These are phyloP conservation scores for Trypanosoma caninum DNA, from an alignment of 208 protist genomes.

Conservation along the genomic window DNA sequence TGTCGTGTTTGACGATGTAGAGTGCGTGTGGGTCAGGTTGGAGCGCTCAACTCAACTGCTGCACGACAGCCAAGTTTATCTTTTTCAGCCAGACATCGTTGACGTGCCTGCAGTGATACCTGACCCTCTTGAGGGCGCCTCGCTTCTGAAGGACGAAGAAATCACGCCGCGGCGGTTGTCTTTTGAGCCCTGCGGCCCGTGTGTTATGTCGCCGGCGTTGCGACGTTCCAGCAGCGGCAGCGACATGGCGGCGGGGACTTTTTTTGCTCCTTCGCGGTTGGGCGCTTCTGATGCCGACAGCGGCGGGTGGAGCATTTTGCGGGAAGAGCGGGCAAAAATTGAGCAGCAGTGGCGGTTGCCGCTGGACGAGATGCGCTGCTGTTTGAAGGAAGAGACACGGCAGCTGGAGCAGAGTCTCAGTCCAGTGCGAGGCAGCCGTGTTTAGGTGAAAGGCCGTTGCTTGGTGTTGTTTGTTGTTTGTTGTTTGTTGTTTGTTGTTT, in stretches of 20 bases:
- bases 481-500: conserved; percentile 19
- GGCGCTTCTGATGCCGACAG: no score
- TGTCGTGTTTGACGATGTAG: conserved; percentile 51
- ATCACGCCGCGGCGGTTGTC: not conserved
- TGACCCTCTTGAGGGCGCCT: conserved; percentile 30
- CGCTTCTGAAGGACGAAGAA: conserved; percentile 11
- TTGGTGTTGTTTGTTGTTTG: conserved; percentile 2
- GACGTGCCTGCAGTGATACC: conserved; percentile 46
- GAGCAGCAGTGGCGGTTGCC: conserved; percentile 39
- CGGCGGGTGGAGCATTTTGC: conserved; percentile 45
- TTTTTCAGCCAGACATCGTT: conserved; percentile 47
- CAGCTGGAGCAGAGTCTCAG: conserved; percentile 31
- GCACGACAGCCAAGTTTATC: conserved; percentile 65
- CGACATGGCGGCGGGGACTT: no score
- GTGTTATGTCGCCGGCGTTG: conserved; percentile 1
- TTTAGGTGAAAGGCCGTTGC: not conserved
- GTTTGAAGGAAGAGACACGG: conserved; percentile 37
- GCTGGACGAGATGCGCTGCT: conserved; percentile 53
- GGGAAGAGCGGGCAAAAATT: conserved; percentile 58
- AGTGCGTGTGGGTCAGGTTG: conserved; percentile 49
- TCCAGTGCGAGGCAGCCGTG: not conserved
- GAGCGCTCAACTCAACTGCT: conserved; percentile 42
- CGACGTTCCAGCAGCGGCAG: no score
- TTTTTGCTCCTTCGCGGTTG: no score
- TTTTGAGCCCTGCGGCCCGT: not conserved